Base-by-base conservation (phyloP, 2,329 filamentous ascomycete species). In the Fusarium nisikadoi region DNA sequence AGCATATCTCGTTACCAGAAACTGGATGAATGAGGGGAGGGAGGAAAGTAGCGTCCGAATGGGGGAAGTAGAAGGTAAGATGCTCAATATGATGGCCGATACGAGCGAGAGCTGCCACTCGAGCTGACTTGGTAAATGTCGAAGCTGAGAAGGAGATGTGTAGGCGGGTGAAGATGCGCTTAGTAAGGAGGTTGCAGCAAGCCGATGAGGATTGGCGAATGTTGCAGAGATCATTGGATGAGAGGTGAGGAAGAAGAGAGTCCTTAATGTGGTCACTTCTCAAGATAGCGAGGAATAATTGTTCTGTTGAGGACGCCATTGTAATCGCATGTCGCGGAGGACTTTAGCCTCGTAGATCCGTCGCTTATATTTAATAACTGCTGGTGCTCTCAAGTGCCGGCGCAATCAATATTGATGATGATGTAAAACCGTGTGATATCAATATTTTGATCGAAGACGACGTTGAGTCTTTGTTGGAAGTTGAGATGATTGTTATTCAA, bases 71-170 rank as follows among this genome's bases (percentile, higher is more conserved):
- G 83, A 97, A 97, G 63, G 89, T 93, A 59, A 97, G 86, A 65
- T 91, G 91, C 81, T 93, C 90, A 76, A 97, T 88, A 80, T 95
- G 90, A 74, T 91, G 90, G 63, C 94, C 94, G 76, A 97, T 91
- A 68, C 93, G 88, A 66, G 90, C 88, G 63, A 97, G 86, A 29
- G 94, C 93, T 67, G 92, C 89, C 73, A 96, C 86, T 55, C 92
- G 89, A 70, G 89, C 88, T 38, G 91, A 89, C 75, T 91, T 91
- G 56, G 93, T 94, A 79, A 97, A 95, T 64, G 91, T 91, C 77
- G 87, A 92, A 55, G 93, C 85, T 35, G 89, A 89, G 83, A 95
- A 94, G 75, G 89, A 93, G 78, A 94, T 81, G 78, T 89, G 86
- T 79, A 92, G 86, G 81, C 91, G 87, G 73, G 89, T 83, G 84